Base-by-base conservation (phyloP, 2,329 filamentous ascomycete species). In the Salinomyces thailandicus region DNA sequence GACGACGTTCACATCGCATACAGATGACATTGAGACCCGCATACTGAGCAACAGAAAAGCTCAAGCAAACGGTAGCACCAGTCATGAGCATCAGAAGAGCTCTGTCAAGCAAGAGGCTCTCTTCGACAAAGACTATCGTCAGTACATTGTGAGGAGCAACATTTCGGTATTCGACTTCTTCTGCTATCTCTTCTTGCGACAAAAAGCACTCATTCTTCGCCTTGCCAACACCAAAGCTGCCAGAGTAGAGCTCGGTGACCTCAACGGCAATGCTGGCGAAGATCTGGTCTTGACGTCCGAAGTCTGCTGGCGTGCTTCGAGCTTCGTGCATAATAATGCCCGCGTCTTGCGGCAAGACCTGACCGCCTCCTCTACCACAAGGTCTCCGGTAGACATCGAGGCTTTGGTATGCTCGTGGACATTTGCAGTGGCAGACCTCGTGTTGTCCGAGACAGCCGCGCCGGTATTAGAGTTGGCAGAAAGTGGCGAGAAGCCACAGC, bases 91-190 rank as follows among this genome's bases (percentile, higher is more conserved):
- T 15, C 35, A 36, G 5, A 42, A 48, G 16, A 19, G 38, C n/a
- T 22, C 29, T 7, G 29, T 28, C 2, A 18, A 42, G 15, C 14
- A 42, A 16, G 43, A 18, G 40, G 43, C 28, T 7, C 38, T 57
- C 5, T 47, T 53, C 44, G 70, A 66, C 49, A 94, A 94, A 58
- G 73, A 83, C 1, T 98, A 96, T 55, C 77, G 89, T 35, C 85
- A 93, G 39, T 76, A 93, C 51, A 98, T 98, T 33, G 68, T 98
- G 26, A 81, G 84, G 11, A 98, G 93, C 63, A 84, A 94, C 47
- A 93, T 98, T 22, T 98, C 91, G 0, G 71, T 94, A 2, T 95
- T 96, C 54, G 91, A 98, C 59, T 96, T 98, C 57, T 73, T 85
- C 33, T 85, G 82, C 49, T 98, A 98, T 57, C 78, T 98, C 9